phyloP scores from a whole-genome alignment of 805 yeast genomes.

The Wickerhamiella domercqiae region DNA sequence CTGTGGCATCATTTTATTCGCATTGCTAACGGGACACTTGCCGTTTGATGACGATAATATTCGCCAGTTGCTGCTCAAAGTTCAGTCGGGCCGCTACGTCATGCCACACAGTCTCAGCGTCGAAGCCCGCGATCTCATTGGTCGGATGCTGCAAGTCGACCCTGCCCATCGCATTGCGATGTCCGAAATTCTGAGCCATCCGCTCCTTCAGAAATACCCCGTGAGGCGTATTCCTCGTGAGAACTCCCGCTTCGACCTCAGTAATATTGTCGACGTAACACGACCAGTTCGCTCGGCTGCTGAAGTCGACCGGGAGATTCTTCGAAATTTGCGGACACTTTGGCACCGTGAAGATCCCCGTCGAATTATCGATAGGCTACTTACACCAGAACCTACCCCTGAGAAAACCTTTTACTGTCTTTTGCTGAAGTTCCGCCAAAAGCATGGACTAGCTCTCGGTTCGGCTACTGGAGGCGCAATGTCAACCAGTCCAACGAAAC shows the following conservation, averaged over 20 bases:
- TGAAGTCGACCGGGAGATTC: conserved; percentile 58
- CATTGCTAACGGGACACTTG: conserved; percentile 81
- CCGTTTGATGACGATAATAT: conserved; percentile 97
- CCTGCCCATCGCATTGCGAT: conserved; percentile 71
- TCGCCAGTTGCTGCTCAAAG: conserved; percentile 71
- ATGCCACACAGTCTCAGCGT: conserved; percentile 67
- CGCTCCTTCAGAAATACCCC: conserved; percentile 58
- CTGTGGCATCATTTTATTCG: conserved; percentile 89
- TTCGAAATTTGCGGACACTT: conserved; percentile 58
- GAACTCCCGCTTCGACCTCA: conserved; percentile 7
- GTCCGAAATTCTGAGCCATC: conserved; percentile 62
- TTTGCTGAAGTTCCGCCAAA: conserved; percentile 56
- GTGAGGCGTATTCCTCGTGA: conserved; percentile 14
- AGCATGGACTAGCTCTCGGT: conserved; percentile 28
- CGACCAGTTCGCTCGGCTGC: conserved; percentile 25
- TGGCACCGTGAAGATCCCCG: conserved; percentile 63
- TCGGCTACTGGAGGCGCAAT: neutral
- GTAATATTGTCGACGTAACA: conserved; percentile 13
- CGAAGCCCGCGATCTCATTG: conserved; percentile 78
- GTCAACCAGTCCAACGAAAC: neutral
- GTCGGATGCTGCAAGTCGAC: conserved; percentile 65
- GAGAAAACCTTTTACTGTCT: conserved; percentile 74
- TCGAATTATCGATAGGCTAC: conserved; percentile 36
- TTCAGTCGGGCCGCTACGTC: conserved; percentile 72
- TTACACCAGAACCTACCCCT: conserved; percentile 43